Evolutionary conservation across 2,329 filamentous ascomycete species (phyloP).

Genomic region (Trichoderma sp.): DNA sequence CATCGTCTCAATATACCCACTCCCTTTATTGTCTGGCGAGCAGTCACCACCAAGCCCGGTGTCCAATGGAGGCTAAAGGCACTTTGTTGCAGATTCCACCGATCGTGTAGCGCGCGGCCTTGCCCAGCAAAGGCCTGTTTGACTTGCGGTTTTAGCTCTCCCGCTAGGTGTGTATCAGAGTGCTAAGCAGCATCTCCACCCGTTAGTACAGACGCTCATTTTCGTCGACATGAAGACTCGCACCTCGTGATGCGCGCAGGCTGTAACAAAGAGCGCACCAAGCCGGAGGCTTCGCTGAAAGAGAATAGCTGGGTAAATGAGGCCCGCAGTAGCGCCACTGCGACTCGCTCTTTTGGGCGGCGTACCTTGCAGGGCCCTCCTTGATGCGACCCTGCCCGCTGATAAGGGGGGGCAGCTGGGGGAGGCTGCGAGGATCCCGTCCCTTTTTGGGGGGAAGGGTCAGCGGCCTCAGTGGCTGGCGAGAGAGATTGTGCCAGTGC

Average conservation of each 20-base stretch:
- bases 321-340: slow-evolving; percentile 21
- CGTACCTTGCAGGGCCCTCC: slow-evolving; percentile 21
- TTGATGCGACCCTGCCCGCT: not conserved
- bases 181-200: slow-evolving; percentile 13
- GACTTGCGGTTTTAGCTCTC: slow-evolving; percentile 8
- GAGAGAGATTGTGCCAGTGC: not conserved
- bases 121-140: not conserved
- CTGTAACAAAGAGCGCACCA: slow-evolving; percentile 20
- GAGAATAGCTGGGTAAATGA: slow-evolving; percentile 22
- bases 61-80: slow-evolving; percentile 17
- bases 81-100: slow-evolving; percentile 10
- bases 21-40: slow-evolving; percentile 10
- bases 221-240: slow-evolving; percentile 8
- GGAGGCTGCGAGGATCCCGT: slow-evolving; percentile 4
- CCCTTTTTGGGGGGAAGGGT: slow-evolving; percentile 18
- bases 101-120: slow-evolving; percentile 1
- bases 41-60: not conserved
- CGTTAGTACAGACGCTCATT: slow-evolving; percentile 8
- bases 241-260: slow-evolving; percentile 19
- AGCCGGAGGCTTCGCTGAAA: slow-evolving; percentile 23
- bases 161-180: slow-evolving; percentile 19
- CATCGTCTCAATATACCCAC: slow-evolving; percentile 15
- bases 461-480: slow-evolving; percentile 14
- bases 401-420: slow-evolving; percentile 16
- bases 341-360: slow-evolving; percentile 21